Conservation (phyloP, 345 rosid species). For the Gossypium stocksii region DNA sequence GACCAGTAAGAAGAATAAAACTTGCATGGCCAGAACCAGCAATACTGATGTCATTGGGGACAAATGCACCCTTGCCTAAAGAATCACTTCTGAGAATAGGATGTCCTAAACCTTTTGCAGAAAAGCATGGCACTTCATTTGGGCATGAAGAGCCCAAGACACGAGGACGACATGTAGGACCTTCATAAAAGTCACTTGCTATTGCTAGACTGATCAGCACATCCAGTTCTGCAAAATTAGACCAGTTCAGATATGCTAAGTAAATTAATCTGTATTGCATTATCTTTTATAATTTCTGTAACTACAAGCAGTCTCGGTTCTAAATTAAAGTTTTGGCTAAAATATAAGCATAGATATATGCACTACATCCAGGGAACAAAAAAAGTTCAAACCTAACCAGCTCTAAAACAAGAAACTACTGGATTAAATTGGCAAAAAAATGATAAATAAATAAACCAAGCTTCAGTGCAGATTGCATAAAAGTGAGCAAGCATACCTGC, state of each 20-base stretch:
- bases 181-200: constrained; percentile 85
- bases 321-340: not conserved
- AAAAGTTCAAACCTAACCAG: not conserved
- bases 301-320: not conserved
- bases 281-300: not conserved
- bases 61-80: constrained; percentile 80
- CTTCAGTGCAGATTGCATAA: constrained; percentile 13
- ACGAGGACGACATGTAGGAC: constrained; percentile 69
- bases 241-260: constrained; percentile 22
- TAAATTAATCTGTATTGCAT: not conserved
- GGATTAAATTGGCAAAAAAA: not conserved
- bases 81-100: constrained; percentile 90
- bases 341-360: not conserved
- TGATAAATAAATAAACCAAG: not conserved
- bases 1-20: constrained; percentile 95
- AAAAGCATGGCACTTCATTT: constrained; percentile 50
- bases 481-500: constrained; percentile 49
- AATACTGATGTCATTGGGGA: constrained; percentile 71
- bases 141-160: constrained; percentile 41
- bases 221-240: constrained; percentile 71
- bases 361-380: not conserved
- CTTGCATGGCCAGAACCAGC: constrained; percentile 66
- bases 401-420: not conserved
- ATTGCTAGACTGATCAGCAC: constrained; percentile 81
- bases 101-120: constrained; percentile 79